phyloP scores from a whole-genome alignment of 768 basidiomycete species.

The Auriscalpium vulgare region DNA sequence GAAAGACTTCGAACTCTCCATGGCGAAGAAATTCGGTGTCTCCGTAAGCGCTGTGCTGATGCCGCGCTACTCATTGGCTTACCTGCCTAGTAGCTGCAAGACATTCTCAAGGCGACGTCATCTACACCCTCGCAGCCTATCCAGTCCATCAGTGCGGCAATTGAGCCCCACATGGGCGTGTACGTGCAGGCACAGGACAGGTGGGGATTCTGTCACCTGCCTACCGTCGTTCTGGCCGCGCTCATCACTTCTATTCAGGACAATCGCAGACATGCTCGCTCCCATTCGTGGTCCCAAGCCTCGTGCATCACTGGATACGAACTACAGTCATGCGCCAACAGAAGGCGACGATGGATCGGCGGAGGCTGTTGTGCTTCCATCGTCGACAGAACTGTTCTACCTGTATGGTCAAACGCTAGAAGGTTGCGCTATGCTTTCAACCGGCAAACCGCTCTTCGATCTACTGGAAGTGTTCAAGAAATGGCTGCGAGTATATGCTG shows the following conservation, averaged over 20 bases:
- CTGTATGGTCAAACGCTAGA: constrained; percentile 95
- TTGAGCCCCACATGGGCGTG: constrained; percentile 86
- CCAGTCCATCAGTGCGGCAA: constrained; percentile 78
- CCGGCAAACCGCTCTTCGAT: constrained; percentile 76
- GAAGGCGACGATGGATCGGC: constrained; percentile 39
- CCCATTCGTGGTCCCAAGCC: constrained; percentile 60
- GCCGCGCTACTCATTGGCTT: not conserved
- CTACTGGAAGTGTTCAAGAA: constrained; percentile 79
- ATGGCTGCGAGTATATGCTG: constrained; percentile 91
- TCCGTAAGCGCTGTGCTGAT: constrained; percentile 37
- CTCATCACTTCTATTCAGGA: constrained; percentile 37
- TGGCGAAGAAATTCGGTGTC: constrained; percentile 76
- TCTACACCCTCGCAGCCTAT: constrained; percentile 40
- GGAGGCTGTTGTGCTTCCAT: constrained; percentile 66
- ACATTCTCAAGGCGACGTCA: constrained; percentile 50
- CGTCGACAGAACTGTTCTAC: constrained; percentile 94
- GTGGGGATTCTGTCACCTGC: constrained; percentile 31
- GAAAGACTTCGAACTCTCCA: constrained; percentile 78
- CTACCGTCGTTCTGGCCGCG: not conserved
- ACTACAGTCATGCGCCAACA: constrained; percentile 28
- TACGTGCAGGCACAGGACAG: constrained; percentile 97
- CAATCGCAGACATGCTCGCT: constrained; percentile 84
- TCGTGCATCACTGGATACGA: constrained; percentile 60
- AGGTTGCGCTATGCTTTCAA: constrained; percentile 86
- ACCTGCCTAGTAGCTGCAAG: constrained; percentile 41